Base-by-base conservation (phyloP, 2,329 filamentous ascomycete species). In the Cylindrodendrum hubeiense region DNA sequence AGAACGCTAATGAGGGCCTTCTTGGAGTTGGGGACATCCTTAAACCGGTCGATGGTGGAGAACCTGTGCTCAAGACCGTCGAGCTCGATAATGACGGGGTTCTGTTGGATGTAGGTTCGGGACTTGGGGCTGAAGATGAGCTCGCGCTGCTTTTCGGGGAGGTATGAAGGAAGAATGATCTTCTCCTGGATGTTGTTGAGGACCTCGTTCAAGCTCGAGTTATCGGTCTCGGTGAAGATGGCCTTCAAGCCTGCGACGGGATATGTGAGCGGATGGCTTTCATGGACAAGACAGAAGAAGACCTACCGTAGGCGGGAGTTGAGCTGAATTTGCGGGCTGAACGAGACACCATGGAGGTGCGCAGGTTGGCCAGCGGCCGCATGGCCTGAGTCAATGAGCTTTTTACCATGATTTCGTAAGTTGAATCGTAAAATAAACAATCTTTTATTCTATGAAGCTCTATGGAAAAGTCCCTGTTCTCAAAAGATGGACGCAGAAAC, bases 81-180 rank as follows among this genome's bases (percentile, higher is more conserved):
- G 68, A 91, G 82, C 69, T 89, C 86, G 67, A 90, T 85, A 65
- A 82, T 81, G 66, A 90, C 82, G 39, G 88, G 86, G 74, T 90
- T 87, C 37, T 81, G 78, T 64, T 85, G 79, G 43, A 91, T 83
- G 63, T 77, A 77, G 67, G 83, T 78, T 68, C 81, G 79, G 76
- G 84, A 80, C 66, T 82, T 83, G 15, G 74, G 67, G 63, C 81
- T 79, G 79, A 83, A 85, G 70, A 92, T 78, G 64, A 86, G 82
- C 69, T 85, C 81, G 71, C 82, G 85, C 78, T 91, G 86, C 54
- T 79, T 77, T 28, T 75, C 62, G 22, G 84, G 82, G 28, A 93
- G 86, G 74, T 89, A 86, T 33, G 83, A 79, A n/a, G 89, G 89
- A 44, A 92, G 79, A 75, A 92, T 86, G 76, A 90, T 84, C 70